These are phyloP conservation scores for Adansonia rubrostipa DNA, from an alignment of 441 rosid species.

Conservation along the genomic window DNA sequence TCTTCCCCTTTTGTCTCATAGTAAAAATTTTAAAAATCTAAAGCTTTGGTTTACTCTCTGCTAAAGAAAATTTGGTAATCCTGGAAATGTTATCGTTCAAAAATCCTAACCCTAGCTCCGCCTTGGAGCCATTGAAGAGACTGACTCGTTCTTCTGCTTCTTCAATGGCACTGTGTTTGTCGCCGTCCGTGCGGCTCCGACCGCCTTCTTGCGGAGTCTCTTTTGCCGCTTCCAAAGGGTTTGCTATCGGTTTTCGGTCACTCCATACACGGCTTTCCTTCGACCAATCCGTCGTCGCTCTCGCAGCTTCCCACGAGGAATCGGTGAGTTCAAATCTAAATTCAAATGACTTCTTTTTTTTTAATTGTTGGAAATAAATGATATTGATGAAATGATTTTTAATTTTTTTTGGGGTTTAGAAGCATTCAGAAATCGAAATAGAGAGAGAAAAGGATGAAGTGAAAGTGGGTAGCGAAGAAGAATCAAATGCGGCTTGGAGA, in stretches of 20 bases:
- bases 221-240: slow-evolving; percentile 33
- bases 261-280: slow-evolving; percentile 36
- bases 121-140: slow-evolving; percentile 25
- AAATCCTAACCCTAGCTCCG: slow-evolving; percentile 43
- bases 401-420: slow-evolving; percentile 30
- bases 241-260: slow-evolving; percentile 40
- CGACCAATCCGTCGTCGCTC: slow-evolving; percentile 39
- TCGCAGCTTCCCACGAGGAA: slow-evolving; percentile 72
- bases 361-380: neutral
- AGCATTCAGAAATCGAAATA: slow-evolving; percentile 61
- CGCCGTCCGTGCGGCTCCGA: slow-evolving; percentile 39
- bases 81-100: slow-evolving; percentile 44
- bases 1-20: neutral
- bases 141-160: slow-evolving; percentile 34
- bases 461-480: slow-evolving; percentile 42
- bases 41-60: too few species aligned
- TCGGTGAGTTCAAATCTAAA: slow-evolving; percentile 46
- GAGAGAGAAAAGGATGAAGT: slow-evolving; percentile 51
- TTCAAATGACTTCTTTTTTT: neutral
- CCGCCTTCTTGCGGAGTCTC: slow-evolving; percentile 37
- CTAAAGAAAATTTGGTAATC: slow-evolving; percentile 23
- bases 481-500: slow-evolving; percentile 57
- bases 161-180: slow-evolving; percentile 33
- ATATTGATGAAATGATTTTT: neutral
- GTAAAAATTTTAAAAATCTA: neutral